phyloP scores from a whole-genome alignment of 306 rosid species.

The Lagenaria siceraria region DNA sequence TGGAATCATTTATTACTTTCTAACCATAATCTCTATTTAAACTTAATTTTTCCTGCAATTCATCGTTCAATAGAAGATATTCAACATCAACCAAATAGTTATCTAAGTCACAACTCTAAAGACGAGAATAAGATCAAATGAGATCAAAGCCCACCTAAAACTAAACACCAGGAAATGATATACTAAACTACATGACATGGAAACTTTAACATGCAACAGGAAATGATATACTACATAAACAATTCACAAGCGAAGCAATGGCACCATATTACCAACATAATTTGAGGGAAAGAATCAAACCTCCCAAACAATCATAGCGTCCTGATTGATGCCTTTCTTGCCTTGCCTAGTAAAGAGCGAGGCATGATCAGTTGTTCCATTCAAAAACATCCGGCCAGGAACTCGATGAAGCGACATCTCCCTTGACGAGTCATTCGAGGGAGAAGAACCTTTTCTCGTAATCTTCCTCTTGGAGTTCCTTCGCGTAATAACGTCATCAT shows the following conservation, averaged over 20 bases:
- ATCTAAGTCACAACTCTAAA: background rate
- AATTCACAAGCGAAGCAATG: background rate
- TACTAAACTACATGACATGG: background rate
- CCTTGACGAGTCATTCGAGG: conserved; percentile 9
- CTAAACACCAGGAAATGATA: background rate
- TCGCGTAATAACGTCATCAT: conserved; percentile 16
- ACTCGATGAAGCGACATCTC: conserved; percentile 42
- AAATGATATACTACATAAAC: background rate
- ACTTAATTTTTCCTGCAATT: background rate
- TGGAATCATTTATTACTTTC: background rate
- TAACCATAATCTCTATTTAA: background rate
- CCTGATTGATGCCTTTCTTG: conserved; percentile 65
- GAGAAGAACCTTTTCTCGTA: conserved; percentile 5
- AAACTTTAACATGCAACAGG: background rate
- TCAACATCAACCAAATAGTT: background rate
- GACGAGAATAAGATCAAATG: background rate
- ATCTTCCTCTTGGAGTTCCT: conserved; percentile 25
- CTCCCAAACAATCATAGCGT: conserved; percentile 93
- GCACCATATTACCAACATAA: background rate
- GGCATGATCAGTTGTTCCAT: conserved; percentile 44
- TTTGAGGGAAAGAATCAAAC: conserved; percentile 22
- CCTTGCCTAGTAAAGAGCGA: conserved; percentile 66
- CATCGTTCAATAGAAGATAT: background rate
- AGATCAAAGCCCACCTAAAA: background rate
- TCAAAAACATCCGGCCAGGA: conserved; percentile 48